Evolutionary conservation across 2,329 filamentous ascomycete species (phyloP), one percentile per base, ranked within the genome.

Genomic region (Calycina herbarum): DNA sequence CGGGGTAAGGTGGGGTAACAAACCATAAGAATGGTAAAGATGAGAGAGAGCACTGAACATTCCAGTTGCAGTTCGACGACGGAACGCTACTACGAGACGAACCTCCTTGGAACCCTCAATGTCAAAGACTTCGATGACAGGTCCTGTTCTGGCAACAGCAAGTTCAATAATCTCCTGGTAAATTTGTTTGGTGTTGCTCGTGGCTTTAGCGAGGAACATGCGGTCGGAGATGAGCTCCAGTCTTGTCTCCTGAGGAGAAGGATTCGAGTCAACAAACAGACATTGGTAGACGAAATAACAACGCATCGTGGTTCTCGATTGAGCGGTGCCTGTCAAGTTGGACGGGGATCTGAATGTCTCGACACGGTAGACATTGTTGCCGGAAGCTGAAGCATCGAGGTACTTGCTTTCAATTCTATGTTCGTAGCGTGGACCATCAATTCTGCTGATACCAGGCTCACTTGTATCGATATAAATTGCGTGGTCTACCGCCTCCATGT

Each of bases 201-300:
- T 98, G 15, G 94, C 94, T 84, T 99, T 99, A 75, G 94, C 92
- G 76, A 97, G 81, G 84, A 99, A 99, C 70, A 93, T 91, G 77
- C 90, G 90, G 78, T 99, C 95, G 69, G 93, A 92, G 77, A 99
- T 94, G 73, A 94, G 85, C 73, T 97, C 93, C 68, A 99, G 86
- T 71, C 92, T 88, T 40, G 93, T 97, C 83, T 98, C 95, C 62
- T 88, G 86, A 13, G 89, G 87, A 17, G 84, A 81, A 0, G 94
- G 92, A 69, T 88, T 88, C 8, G 90, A 82, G 73, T 94, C 87
- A 71, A 87, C 88, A 79, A 98, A 99, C 75, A 91, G 88, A 79
- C 94, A 97, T 79, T 97, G 92, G 83, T 99, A 99, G 72, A 99
- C 93, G 77, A 99, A 99, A 82, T 99, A 99, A 83, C 95, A 99